Evolutionary conservation across 2,329 filamentous ascomycete genomes (phyloP), one percentile per base, ranked within the genome.

Genomic region (Davidsoniella neocaledoniae): DNA sequence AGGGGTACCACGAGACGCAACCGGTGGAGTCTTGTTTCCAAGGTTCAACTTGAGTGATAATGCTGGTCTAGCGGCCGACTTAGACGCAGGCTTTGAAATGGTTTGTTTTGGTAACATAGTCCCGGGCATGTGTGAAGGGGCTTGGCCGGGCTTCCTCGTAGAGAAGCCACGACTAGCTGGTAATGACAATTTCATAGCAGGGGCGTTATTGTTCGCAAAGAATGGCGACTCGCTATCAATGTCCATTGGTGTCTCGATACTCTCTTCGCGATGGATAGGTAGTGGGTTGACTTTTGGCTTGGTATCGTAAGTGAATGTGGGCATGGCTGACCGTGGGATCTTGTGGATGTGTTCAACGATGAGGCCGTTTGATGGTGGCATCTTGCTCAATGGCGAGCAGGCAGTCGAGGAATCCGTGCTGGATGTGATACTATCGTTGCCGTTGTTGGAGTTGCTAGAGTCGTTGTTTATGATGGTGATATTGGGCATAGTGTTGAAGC

Each of bases 41-140:
- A 63, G 59, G 21, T 77, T 73, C 2, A 71, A 54, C 5, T 66
- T 64, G 4, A 65, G 56, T 1, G 77, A 76, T n/a, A 76, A 57
- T 0, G 75, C 19, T n/a, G 46, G 39, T 7, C 12, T 41, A 8
- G 26, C 2, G 38, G 36, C 26, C 36, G 48, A 6, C 23, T 21
- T 38, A 33, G 23, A 10, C 21, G 16, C 19, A 43, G 47, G 23
- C 17, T 39, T 26, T 36, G 29, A 33, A 33, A 33, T 33, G 29
- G 8, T 46, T 42, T 21, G 26, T 21, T 36, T 26, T 8, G 16
- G 26, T 23, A n/a, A 5, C 5, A 23, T 9, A 12, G 29, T 12
- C 29, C 1, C 29, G 6, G 29, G 4, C 12, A 33, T 4, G 9
- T 33, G 29, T 1, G 29, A 12, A 33, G 9, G 4, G 8, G 29